Evolutionary conservation across 169 alveolate genomes (phyloP).

Genomic region (Eimeria sp.): DNA sequence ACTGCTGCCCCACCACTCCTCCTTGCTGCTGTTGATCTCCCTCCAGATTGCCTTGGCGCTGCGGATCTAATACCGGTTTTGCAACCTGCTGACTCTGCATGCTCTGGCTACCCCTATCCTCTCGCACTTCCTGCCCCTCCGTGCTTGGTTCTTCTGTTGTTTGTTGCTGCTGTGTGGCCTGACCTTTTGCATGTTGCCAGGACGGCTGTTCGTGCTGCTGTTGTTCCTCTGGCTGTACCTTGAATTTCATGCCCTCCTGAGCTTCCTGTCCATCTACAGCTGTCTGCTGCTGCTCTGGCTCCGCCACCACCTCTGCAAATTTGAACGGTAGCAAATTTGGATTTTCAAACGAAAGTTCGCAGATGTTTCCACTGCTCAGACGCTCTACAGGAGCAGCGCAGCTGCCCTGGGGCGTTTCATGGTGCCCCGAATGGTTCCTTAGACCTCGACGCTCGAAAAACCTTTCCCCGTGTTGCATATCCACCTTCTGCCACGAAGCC

Average conservation of each 20-base stretch:
- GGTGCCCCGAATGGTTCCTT: not conserved
- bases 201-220: not conserved
- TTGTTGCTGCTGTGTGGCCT: constrained; percentile 16
- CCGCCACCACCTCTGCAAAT: not conserved
- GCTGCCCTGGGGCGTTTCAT: not conserved
- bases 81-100: not conserved
- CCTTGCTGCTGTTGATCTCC: constrained; percentile 9
- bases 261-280: not conserved
- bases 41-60: not conserved
- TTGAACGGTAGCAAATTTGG: not conserved
- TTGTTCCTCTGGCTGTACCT: not conserved
- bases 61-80: not conserved
- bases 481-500: not conserved
- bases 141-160: not conserved
- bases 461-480: not conserved
- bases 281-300: not conserved
- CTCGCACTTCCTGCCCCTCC: not conserved
- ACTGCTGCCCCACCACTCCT: not conserved
- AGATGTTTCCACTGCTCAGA: not conserved
- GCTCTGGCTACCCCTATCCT: not conserved
- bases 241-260: not conserved
- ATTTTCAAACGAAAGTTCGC: not conserved
- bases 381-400: constrained; percentile 20
- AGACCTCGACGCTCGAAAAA: not conserved
- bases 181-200: not conserved